Evolutionary conservation across 148 eudicot species (phyloP).

Genomic region (Cornus controversa): DNA sequence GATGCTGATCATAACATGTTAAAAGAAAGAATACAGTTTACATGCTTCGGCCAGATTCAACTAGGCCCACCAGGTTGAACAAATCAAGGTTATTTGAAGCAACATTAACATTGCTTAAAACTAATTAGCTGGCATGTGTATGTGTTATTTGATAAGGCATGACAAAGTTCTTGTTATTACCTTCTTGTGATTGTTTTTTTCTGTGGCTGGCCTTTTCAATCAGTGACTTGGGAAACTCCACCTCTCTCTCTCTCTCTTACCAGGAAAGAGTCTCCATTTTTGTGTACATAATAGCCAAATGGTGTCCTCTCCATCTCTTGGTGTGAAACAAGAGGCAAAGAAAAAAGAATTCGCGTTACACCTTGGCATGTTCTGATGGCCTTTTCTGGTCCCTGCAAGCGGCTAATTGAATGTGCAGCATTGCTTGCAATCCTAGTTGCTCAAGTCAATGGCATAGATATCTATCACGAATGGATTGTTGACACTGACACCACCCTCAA

Average conservation of each 20-base stretch:
- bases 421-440: conserved; percentile 11
- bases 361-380: conserved; percentile 13
- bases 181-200: neutral
- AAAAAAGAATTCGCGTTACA: neutral
- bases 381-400: conserved; percentile 4
- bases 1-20: neutral
- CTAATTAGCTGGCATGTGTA: neutral
- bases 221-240: conserved; percentile 1
- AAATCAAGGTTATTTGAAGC: neutral
- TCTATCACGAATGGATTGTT: conserved; percentile 38
- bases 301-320: neutral
- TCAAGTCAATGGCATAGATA: conserved; percentile 21
- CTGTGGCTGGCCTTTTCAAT: neutral
- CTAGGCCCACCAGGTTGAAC: neutral
- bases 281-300: neutral
- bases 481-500: conserved; percentile 19
- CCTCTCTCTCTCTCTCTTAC: neutral
- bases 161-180: neutral
- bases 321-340: neutral
- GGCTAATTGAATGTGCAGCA: conserved; percentile 6
- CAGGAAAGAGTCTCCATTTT: neutral
- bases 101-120: neutral
- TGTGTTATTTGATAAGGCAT: neutral
- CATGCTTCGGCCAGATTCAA: neutral
- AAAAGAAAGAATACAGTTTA: neutral